Evolutionary conservation across 768 basidiomycete genomes (phyloP).

Genomic region (Suillus spraguei): DNA sequence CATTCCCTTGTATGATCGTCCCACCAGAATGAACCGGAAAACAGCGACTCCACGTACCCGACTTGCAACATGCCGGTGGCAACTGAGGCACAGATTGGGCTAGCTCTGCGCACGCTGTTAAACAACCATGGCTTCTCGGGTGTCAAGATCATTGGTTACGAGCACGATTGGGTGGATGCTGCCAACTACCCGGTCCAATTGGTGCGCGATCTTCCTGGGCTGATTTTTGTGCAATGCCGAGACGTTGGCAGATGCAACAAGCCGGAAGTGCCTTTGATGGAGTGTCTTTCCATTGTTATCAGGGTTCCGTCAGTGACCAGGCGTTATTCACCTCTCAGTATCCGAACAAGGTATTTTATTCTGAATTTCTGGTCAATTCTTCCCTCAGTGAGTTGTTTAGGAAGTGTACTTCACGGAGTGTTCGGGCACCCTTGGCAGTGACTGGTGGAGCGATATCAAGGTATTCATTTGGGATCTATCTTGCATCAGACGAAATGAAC

Average conservation of each 20-base stretch:
- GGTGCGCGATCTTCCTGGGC: constrained; percentile 32
- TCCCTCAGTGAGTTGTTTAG: constrained; percentile 13
- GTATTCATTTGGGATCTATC: constrained; percentile 31
- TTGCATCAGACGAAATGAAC: neutral
- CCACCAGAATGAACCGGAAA: constrained; percentile 53
- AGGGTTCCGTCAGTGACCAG: constrained; percentile 55
- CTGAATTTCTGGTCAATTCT: neutral
- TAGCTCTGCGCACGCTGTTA: constrained; percentile 56
- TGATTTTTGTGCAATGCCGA: constrained; percentile 6
- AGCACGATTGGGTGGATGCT: constrained; percentile 78
- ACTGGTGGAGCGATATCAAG: constrained; percentile 85
- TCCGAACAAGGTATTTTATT: constrained; percentile 47
- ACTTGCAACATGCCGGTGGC: constrained; percentile 56
- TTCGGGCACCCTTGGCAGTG: constrained; percentile 60
- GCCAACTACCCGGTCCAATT: constrained; percentile 61
- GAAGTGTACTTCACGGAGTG: constrained; percentile 62
- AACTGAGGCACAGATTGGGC: constrained; percentile 61
- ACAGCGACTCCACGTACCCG: constrained; percentile 69
- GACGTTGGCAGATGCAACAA: constrained; percentile 50
- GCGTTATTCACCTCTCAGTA: constrained; percentile 55
- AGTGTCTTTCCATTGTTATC: constrained; percentile 75
- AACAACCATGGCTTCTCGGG: constrained; percentile 60
- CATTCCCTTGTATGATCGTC: neutral
- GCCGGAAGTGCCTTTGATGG: constrained; percentile 60
- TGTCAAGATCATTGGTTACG: constrained; percentile 66